phyloP scores from a whole-genome alignment of 2,329 filamentous ascomycete species.

The Aureobasidium sp. region DNA sequence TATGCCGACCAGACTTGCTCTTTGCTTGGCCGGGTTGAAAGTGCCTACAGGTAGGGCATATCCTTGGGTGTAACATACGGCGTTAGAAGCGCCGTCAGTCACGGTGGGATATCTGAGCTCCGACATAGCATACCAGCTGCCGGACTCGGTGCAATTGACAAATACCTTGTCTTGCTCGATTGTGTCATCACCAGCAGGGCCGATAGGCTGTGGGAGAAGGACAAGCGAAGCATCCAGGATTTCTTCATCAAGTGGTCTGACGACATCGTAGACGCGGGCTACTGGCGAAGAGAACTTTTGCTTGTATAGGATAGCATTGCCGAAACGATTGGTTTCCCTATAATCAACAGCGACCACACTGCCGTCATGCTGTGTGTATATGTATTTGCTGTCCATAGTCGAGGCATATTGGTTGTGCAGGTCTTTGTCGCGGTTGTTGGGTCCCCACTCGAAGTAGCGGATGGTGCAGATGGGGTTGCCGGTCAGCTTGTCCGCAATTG shows the following conservation, averaged over 20 bases:
- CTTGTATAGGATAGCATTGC: constrained; percentile 19
- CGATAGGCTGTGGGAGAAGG: constrained; percentile 77
- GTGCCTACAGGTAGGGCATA: constrained; percentile 36
- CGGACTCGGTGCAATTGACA: constrained; percentile 76
- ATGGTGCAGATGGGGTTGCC: constrained; percentile 77
- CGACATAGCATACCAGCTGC: constrained; percentile 90
- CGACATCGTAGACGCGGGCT: constrained; percentile 81
- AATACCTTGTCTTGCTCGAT: constrained; percentile 49
- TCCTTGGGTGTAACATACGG: constrained; percentile 45
- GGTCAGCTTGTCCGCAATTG: constrained; percentile 66
- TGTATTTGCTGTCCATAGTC: constrained; percentile 80
- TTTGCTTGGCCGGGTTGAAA: constrained; percentile 18
- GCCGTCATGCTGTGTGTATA: constrained; percentile 80
- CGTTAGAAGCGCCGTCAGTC: constrained; percentile 56
- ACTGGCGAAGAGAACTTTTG: constrained; percentile 54
- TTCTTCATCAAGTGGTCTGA: constrained; percentile 59
- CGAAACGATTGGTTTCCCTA: constrained; percentile 31
- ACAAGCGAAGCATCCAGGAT: constrained; percentile 64
- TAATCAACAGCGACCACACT: constrained; percentile 73
- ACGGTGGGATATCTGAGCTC: constrained; percentile 79
- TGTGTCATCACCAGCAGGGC: constrained; percentile 33
- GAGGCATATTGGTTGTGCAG: constrained; percentile 71
- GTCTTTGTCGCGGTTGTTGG: constrained; percentile 85
- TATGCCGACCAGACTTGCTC: constrained; percentile 32
- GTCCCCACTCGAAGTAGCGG: constrained; percentile 88